phyloP scores from a whole-genome alignment of 164 flowering plant genomes.

The Nymphaea colorata region DNA sequence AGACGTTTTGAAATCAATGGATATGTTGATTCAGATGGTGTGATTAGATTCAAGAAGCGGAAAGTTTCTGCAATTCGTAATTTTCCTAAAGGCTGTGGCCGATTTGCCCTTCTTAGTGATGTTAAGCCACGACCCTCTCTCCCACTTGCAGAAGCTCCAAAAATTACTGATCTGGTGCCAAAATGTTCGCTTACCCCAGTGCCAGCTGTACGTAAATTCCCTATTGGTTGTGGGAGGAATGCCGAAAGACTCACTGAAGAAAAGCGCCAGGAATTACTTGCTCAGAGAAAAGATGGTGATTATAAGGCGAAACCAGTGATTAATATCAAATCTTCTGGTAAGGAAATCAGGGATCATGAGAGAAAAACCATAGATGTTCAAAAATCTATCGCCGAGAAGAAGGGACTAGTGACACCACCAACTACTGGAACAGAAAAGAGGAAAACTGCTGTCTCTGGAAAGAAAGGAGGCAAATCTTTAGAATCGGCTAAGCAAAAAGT shows the following conservation, averaged over 20 bases:
- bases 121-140: not conserved
- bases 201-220: not conserved
- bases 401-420: not conserved
- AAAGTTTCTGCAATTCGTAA: not conserved
- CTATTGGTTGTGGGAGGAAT: conserved; percentile 3
- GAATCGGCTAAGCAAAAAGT: not conserved
- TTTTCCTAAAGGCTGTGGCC: conserved; percentile 1
- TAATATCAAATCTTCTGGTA: not conserved
- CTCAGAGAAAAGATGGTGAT: not conserved
- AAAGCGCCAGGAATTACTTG: not conserved
- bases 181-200: not conserved
- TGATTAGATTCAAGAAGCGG: not conserved
- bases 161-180: not conserved
- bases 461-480: not conserved
- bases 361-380: not conserved
- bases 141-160: not conserved
- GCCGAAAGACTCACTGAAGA: not conserved
- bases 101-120: not conserved
- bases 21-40: not conserved
- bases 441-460: not conserved
- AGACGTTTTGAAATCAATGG: not conserved
- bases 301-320: not conserved
- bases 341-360: not conserved
- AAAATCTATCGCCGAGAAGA: not conserved
- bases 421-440: not conserved